Evolutionary conservation across 164 flowering plant species (phyloP).

Genomic region (Malania oleifera): DNA sequence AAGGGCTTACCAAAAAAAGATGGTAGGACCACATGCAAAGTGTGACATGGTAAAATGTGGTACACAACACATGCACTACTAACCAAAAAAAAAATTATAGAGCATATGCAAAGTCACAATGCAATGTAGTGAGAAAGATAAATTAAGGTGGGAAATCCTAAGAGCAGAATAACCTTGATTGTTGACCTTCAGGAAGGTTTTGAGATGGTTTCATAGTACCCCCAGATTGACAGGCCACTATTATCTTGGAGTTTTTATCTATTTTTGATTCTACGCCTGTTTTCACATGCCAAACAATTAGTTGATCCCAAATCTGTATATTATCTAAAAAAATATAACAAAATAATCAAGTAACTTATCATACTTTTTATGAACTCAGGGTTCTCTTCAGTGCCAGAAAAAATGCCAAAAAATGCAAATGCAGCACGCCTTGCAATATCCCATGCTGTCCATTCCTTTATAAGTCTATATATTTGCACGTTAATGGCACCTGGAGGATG

Average conservation of each 20-base stretch:
- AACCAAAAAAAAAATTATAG: too few species aligned
- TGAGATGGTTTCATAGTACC: conserved; percentile 92
- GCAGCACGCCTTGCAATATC: conserved; percentile 96
- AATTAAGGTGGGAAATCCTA: background rate
- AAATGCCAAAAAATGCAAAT: conserved; percentile 97
- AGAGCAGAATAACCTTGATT: conserved; percentile 58
- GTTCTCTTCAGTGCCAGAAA: conserved; percentile 95
- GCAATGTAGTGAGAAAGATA: background rate
- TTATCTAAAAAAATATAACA: background rate
- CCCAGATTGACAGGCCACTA: conserved; percentile 87
- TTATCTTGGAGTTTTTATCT: conserved; percentile 74
- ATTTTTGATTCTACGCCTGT: conserved; percentile 80
- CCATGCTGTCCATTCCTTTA: conserved; percentile 99
- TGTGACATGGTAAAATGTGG: too few species aligned
- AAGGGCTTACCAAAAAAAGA: too few species aligned
- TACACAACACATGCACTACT: too few species aligned
- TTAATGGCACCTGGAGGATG: conserved; percentile 89
- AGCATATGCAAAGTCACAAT: background rate
- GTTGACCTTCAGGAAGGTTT: conserved; percentile 96
- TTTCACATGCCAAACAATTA: conserved; percentile 7
- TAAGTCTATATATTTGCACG: conserved; percentile 88
- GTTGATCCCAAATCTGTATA: background rate
- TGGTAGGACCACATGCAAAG: too few species aligned
- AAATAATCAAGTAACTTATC: background rate
- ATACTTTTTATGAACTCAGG: conserved; percentile 84